Evolutionary conservation across 345 rosid species (phyloP).

Genomic region (Aquilaria malaccensis): DNA sequence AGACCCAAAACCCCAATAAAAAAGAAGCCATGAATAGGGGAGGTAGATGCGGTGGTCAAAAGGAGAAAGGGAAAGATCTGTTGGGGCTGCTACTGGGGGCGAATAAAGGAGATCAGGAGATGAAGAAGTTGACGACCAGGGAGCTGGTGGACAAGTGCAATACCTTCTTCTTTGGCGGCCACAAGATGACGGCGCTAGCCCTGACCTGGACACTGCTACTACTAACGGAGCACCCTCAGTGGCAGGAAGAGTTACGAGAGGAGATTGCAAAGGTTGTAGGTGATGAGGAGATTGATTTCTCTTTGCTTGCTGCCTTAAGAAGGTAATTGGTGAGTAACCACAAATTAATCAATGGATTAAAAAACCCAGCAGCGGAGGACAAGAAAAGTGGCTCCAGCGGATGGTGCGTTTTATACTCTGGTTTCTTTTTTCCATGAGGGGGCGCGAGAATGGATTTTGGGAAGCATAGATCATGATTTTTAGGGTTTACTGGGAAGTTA

Average conservation of each 20-base stretch:
- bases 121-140: conserved; percentile 38
- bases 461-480: no score
- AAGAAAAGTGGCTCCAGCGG: conserved; percentile 12
- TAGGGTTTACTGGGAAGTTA: no score
- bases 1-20: no score
- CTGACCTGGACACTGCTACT: conserved; percentile 82
- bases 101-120: conserved; percentile 17
- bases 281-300: conserved; percentile 49
- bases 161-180: conserved; percentile 93
- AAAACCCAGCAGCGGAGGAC: no score
- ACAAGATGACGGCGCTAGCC: conserved; percentile 87
- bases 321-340: no score
- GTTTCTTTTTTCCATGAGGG: no score
- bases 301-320: conserved; percentile 48
- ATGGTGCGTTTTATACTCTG: conserved; percentile 36
- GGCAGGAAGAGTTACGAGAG: conserved; percentile 69
- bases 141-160: conserved; percentile 24
- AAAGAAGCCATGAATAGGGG: no score
- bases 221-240: conserved; percentile 11
- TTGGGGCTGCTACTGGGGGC: conserved; percentile 49
- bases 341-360: no score
- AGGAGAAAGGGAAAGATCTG: conserved; percentile 27
- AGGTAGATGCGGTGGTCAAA: no score
- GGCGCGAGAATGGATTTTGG: no score
- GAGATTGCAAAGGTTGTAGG: conserved; percentile 66